phyloP scores from a whole-genome alignment of 2,329 filamentous ascomycete species.

The Ceratocystis colombiana region DNA sequence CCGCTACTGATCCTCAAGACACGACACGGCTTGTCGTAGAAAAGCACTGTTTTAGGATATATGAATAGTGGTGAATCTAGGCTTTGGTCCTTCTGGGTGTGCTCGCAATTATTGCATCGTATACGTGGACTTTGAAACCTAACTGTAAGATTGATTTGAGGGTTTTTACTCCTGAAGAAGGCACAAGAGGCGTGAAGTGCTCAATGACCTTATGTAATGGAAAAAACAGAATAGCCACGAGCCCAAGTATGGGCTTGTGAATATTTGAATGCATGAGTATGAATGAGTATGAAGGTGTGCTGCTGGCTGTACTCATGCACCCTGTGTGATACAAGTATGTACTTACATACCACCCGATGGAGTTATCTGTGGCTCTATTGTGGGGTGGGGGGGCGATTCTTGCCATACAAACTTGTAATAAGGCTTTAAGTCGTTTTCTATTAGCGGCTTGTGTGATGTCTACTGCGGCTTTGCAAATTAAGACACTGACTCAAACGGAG shows the following conservation, averaged over 20 bases:
- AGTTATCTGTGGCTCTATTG: too few species aligned
- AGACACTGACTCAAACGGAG: background rate
- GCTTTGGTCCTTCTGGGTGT: background rate
- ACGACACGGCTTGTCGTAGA: background rate
- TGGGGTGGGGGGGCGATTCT: too few species aligned
- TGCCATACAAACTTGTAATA: background rate
- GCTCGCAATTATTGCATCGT: background rate
- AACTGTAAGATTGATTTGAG: background rate
- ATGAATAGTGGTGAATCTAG: background rate
- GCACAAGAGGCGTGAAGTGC: too few species aligned
- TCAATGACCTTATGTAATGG: too few species aligned
- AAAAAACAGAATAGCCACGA: too few species aligned
- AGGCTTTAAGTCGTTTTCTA: background rate
- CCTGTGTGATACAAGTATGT: too few species aligned
- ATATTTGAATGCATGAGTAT: too few species aligned
- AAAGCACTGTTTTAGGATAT: background rate
- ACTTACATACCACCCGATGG: too few species aligned
- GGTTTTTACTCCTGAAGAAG: too few species aligned
- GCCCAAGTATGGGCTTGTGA: too few species aligned
- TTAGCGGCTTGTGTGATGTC: conserved; percentile 6
- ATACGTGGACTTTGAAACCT: background rate
- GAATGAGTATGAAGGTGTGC: too few species aligned
- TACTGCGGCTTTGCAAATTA: background rate
- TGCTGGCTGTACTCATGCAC: too few species aligned
- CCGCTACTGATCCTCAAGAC: background rate